These are phyloP conservation scores for Aspergillus melleus DNA, from an alignment of 2,329 filamentous ascomycete species.

Conservation along the genomic window DNA sequence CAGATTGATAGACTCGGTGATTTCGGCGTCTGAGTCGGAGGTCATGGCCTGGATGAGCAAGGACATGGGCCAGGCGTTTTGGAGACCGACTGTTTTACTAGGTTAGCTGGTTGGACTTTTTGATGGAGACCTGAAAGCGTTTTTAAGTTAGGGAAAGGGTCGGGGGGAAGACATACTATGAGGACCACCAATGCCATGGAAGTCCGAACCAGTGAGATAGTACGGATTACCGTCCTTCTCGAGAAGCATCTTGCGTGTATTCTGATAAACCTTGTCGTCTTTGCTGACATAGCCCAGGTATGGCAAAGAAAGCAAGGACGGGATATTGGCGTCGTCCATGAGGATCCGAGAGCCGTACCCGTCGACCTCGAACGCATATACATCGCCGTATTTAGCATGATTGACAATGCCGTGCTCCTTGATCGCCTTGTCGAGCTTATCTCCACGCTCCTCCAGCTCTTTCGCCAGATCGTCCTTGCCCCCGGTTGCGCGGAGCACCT, in stretches of 20 bases:
- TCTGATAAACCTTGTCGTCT: conserved; percentile 73
- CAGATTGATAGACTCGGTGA: conserved; percentile 66
- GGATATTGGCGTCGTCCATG: conserved; percentile 68
- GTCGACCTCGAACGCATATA: conserved; percentile 67
- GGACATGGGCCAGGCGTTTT: conserved; percentile 96
- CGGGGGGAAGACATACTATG: conserved; percentile 60
- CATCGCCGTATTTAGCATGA: conserved; percentile 53
- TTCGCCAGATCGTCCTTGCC: conserved; percentile 55
- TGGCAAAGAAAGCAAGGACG: conserved; percentile 61
- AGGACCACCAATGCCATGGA: conserved; percentile 84
- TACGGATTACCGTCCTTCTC: conserved; percentile 81
- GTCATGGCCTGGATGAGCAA: conserved; percentile 90
- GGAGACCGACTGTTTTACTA: conserved; percentile 69
- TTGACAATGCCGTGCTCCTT: conserved; percentile 75
- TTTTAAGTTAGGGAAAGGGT: background rate
- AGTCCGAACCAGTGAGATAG: conserved; percentile 72
- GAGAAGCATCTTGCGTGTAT: conserved; percentile 82
- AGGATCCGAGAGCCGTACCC: conserved; percentile 62
- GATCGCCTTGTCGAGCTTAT: conserved; percentile 71
- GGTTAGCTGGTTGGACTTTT: conserved; percentile 26
- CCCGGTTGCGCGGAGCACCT: conserved; percentile 61
- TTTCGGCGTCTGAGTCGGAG: conserved; percentile 76
- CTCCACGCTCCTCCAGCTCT: conserved; percentile 57
- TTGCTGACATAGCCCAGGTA: conserved; percentile 58
- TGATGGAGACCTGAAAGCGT: background rate